Evolutionary conservation across 139 green algal species (phyloP).

Genomic region (Ettlia oleoabundans): DNA sequence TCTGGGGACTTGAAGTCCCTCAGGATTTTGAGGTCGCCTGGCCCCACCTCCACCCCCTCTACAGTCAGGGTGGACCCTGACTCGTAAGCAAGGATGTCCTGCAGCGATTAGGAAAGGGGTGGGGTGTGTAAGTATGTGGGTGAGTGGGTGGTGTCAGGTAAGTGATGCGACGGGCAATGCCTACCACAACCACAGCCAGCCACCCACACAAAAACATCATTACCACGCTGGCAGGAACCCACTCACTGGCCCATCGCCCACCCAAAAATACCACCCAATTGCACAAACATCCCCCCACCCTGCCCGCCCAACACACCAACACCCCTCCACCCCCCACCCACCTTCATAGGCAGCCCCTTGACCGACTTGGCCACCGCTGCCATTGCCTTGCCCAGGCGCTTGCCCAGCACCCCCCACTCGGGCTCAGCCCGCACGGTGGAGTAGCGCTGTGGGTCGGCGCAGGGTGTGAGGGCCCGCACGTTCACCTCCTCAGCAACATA

Average conservation of each 20-base stretch:
- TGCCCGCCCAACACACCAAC: neutral
- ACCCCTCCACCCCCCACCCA: neutral
- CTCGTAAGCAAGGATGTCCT: constrained; percentile 77
- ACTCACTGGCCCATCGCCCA: no score
- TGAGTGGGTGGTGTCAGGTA: no score
- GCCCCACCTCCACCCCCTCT: constrained; percentile 69
- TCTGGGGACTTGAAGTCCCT: constrained; percentile 81
- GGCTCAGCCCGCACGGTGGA: constrained; percentile 78
- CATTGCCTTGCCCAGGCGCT: constrained; percentile 88
- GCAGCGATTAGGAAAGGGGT: neutral
- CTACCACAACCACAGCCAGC: no score
- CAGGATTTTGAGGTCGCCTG: constrained; percentile 85
- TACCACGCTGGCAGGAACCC: no score
- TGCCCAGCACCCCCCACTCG: constrained; percentile 88
- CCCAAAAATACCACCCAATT: no score
- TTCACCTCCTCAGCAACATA: constrained; percentile 97
- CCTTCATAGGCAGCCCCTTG: constrained; percentile 50
- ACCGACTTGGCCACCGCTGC: constrained; percentile 70
- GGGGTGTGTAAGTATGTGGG: no score
- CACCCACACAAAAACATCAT: no score
- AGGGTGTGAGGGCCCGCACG: constrained; percentile 76
- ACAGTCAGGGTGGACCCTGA: constrained; percentile 60
- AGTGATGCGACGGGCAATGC: no score
- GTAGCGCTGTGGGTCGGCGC: constrained; percentile 81
- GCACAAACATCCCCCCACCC: neutral